These are phyloP conservation scores for Haplosporangium sp. DNA, from an alignment of 371 early-diverging fungal species.

Conservation along the genomic window DNA sequence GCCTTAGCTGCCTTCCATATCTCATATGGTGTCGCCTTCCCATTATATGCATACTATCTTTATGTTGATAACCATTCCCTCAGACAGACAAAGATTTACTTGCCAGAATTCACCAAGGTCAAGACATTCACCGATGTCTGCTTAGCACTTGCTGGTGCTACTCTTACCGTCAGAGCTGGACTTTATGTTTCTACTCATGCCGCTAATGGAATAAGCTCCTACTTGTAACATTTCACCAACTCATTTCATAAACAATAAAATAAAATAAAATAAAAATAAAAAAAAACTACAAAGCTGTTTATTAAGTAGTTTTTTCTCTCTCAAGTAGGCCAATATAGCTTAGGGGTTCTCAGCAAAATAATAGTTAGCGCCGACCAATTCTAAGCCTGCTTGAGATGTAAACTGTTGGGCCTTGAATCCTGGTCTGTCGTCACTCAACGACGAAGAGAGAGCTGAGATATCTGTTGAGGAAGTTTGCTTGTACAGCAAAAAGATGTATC, in stretches of 20 bases:
- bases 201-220: not conserved
- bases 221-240: too few relatives aligned
- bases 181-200: constrained; percentile 23
- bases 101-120: constrained; percentile 27
- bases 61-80: constrained; percentile 53
- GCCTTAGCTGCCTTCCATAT: constrained; percentile 50
- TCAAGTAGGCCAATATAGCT: not conserved
- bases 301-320: too few relatives aligned
- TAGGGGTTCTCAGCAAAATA: constrained; percentile 60
- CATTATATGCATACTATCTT: constrained; percentile 50
- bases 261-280: constrained; percentile 4
- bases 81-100: constrained; percentile 50
- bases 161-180: constrained; percentile 28
- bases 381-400: constrained; percentile 59
- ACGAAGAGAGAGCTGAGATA: constrained; percentile 25
- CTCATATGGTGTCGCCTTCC: constrained; percentile 46
- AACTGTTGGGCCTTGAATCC: constrained; percentile 63
- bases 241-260: not conserved
- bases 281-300: not conserved
- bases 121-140: constrained; percentile 18
- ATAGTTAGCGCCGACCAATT: constrained; percentile 68
- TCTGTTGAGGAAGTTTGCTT: constrained; percentile 57
- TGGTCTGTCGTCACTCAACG: constrained; percentile 42
- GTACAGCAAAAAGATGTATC: constrained; percentile 73
- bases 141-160: constrained; percentile 30